These are phyloP conservation scores for Davidsoniella virescens DNA, from an alignment of 2,329 filamentous ascomycete species.

Conservation along the genomic window DNA sequence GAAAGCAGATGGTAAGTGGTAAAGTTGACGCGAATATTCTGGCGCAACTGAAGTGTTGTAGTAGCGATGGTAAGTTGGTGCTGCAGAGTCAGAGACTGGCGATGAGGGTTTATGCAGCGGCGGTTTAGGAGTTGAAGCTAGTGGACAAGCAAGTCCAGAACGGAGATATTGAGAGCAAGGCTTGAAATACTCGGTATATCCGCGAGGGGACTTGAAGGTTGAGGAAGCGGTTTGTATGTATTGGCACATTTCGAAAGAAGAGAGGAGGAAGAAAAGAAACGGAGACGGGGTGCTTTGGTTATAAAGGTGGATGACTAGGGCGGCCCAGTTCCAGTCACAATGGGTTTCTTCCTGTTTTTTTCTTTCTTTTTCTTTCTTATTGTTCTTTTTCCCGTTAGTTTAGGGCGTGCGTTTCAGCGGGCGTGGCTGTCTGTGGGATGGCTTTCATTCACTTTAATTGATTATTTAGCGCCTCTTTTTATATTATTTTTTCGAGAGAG, in stretches of 20 bases:
- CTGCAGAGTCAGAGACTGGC: too few relatives aligned
- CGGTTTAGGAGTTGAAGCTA: neutral
- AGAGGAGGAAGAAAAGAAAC: slow-evolving; percentile 1
- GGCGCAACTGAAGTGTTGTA: too few relatives aligned
- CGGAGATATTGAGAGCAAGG: neutral
- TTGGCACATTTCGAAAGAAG: slow-evolving; percentile 1
- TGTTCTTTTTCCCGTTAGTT: neutral
- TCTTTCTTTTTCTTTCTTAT: neutral
- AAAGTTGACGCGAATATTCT: too few relatives aligned
- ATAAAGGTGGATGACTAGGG: neutral
- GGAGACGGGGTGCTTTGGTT: neutral
- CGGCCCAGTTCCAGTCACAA: too few relatives aligned
- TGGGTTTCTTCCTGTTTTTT: neutral
- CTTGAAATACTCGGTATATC: neutral
- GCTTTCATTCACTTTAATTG: too few relatives aligned
- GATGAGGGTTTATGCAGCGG: too few relatives aligned
- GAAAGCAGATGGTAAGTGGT: too few relatives aligned
- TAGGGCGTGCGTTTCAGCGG: neutral
- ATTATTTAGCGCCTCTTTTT: too few relatives aligned
- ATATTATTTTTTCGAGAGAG: too few relatives aligned
- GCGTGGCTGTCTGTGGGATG: too few relatives aligned
- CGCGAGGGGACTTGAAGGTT: neutral
- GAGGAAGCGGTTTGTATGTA: neutral
- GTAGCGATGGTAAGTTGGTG: too few relatives aligned
- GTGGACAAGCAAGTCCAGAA: neutral